Percentiles rank a stretch among this genome's conserved stretches.
Conservation (phyloP, 73 alveolate species). For the Paramecium bursaria region DNA sequence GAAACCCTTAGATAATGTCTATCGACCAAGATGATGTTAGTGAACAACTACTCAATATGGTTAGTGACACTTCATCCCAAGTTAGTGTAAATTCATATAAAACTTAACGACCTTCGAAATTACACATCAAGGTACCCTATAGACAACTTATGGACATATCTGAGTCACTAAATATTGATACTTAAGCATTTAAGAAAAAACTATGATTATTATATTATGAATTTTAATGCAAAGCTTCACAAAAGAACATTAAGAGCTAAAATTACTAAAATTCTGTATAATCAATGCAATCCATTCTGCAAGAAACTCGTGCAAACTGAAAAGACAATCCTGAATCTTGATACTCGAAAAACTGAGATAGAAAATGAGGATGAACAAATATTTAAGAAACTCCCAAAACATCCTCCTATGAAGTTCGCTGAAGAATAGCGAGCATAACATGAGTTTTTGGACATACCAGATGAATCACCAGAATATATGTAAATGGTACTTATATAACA, state of each 20-base stretch:
- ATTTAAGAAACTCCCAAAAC: not conserved
- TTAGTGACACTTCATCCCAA: constrained; percentile 13
- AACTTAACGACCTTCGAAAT: constrained; percentile 12
- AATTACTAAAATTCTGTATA: not conserved
- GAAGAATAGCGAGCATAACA: not conserved
- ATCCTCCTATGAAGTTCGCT: not conserved
- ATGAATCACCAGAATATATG: not conserved
- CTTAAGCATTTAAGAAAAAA: too few species aligned
- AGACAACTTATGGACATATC: too few species aligned
- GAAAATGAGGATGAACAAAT: not conserved
- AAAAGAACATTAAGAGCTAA: not conserved
- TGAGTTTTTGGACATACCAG: not conserved
- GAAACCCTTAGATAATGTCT: too few species aligned
- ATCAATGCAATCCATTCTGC: not conserved
- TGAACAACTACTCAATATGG: too few species aligned
- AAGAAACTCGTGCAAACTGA: not conserved
- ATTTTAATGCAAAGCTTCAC: not conserved
- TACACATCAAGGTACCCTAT: constrained; percentile 9
- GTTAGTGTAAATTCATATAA: constrained; percentile 31
- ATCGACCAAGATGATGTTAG: too few species aligned
- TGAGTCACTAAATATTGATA: too few species aligned
- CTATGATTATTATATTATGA: too few species aligned
- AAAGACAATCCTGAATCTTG: not conserved
- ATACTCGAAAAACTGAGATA: not conserved
- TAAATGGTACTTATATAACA: too few species aligned